Evolutionary conservation across 768 basidiomycete genomes (phyloP), one percentile per base, ranked within the genome.

Genomic region (Lentinula aciculospora): DNA sequence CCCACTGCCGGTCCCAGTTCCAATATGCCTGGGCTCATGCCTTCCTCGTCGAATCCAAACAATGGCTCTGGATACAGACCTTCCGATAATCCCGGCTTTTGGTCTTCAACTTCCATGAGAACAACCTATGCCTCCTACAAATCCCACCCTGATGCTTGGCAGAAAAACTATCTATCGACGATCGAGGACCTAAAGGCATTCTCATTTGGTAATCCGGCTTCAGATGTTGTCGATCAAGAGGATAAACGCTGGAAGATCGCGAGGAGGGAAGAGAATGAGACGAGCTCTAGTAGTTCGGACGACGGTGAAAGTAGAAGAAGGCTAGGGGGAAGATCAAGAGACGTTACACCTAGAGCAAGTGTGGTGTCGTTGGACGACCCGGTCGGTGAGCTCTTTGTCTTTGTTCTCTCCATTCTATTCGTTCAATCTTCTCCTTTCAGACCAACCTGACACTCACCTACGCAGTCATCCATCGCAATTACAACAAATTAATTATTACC

Each of bases 381-480:
- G 23, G 25, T 23, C 28, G 21, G 54, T 56, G 27, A 29, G 39
- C 31, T 5, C 23, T 36, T 31, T 19, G 15, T 10, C 21, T 36
- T n/a, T 54, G n/a, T 1, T 53, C 21, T 31, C 4, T 31, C 27
- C 31, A n/a, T 17, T 40, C 32, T 28, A 36, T 40, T 9, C n/a
- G n/a, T 56, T 45, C 32, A 17, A 7, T 1, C 7, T 9, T 56
- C 17, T 28, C n/a, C 53, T 42, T 23, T 15, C 21, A 56, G 54
- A 2, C 19, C 54, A 45, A 6, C 28, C 21, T 10, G 54, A 45
- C 54, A 21, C 7, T 7, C 19, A 3, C 13, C n/a, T 28, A 17
- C 54, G 54, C 54, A 56, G 54, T 56, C 54, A 56, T 56, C 32
- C 28, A 56, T 56, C 54, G 54, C 54, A 56, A 49, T 34, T 29